These are phyloP conservation scores for Hymenoscyphus fraxineus DNA, from an alignment of 2,329 filamentous ascomycete species.

Conservation along the genomic window DNA sequence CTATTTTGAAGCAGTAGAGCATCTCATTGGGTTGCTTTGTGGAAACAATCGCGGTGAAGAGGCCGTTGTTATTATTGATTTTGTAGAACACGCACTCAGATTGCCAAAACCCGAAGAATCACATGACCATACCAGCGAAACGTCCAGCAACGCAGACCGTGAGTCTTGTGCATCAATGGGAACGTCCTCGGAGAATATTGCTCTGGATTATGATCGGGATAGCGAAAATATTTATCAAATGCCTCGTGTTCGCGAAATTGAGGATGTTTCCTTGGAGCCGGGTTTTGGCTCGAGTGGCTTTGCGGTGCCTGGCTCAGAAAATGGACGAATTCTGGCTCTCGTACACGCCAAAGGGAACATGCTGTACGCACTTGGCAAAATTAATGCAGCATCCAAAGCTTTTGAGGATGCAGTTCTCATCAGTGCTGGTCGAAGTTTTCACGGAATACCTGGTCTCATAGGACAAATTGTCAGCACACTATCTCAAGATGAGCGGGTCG, in stretches of 20 bases:
- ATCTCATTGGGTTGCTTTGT: constrained; percentile 84
- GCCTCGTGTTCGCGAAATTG: constrained; percentile 16
- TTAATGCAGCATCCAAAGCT: constrained; percentile 73
- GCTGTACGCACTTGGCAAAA: constrained; percentile 85
- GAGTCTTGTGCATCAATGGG: constrained; percentile 28
- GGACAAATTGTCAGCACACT: constrained; percentile 71
- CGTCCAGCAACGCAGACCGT: constrained; percentile 48
- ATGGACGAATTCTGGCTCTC: constrained; percentile 87
- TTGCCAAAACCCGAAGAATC: constrained; percentile 44
- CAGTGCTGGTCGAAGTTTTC: constrained; percentile 67
- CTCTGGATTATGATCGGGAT: constrained; percentile 32
- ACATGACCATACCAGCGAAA: constrained; percentile 55
- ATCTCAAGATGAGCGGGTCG: constrained; percentile 43
- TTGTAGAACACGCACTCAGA: constrained; percentile 71
- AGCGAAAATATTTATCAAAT: constrained; percentile 21
- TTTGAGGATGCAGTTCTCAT: constrained; percentile 96
- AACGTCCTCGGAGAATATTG: constrained; percentile 28
- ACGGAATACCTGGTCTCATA: constrained; percentile 75
- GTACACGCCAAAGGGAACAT: constrained; percentile 99
- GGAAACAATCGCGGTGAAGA: constrained; percentile 75
- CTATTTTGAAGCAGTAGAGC: constrained; percentile 93
- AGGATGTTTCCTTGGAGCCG: constrained; percentile 24
- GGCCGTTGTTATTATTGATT: constrained; percentile 82
- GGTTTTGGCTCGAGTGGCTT: constrained; percentile 79
- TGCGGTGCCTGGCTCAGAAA: constrained; percentile 77